phyloP scores from a whole-genome alignment of 1,284 basidiomycete species.

The Cutaneotrichosporon dermatis region DNA sequence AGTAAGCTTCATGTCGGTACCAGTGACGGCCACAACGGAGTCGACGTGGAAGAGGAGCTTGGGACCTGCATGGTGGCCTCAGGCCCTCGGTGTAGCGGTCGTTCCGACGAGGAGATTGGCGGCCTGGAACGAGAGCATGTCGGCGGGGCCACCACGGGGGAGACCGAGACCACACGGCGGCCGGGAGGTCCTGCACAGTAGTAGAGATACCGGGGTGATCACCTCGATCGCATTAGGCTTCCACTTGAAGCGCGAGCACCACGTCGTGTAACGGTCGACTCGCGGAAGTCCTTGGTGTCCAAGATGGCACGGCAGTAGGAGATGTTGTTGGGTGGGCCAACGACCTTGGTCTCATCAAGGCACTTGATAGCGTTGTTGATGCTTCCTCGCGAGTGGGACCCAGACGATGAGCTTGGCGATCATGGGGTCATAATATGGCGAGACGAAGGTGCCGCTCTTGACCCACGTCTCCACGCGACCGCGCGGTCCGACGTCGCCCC shows the following conservation, averaged over 20 bases:
- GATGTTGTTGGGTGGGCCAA: conserved; percentile 58
- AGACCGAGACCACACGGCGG: conserved; percentile 59
- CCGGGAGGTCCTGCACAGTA: conserved; percentile 65
- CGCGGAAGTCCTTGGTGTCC: conserved; percentile 49
- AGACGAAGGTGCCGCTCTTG: conserved; percentile 52
- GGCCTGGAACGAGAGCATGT: conserved; percentile 57
- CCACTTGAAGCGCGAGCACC: conserved; percentile 49
- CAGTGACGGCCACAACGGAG: conserved; percentile 58
- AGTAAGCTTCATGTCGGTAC: conserved; percentile 52
- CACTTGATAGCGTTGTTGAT: conserved; percentile 29
- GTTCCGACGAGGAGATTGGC: conserved; percentile 65
- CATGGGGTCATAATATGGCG: conserved; percentile 60
- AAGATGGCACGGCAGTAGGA: conserved; percentile 55
- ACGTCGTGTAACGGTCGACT: conserved; percentile 57
- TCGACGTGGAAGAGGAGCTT: conserved; percentile 54
- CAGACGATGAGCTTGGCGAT: conserved; percentile 39
- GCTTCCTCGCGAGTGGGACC: conserved; percentile 25
- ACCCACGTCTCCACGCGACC: conserved; percentile 44
- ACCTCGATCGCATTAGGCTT: conserved; percentile 56
- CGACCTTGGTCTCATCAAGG: conserved; percentile 49
- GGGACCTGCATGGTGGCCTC: conserved; percentile 50
- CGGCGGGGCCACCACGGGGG: conserved; percentile 66
- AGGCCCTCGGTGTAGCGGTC: conserved; percentile 56
- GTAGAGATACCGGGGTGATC: conserved; percentile 58
- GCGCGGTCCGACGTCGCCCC: conserved; percentile 42